phyloP scores from a whole-genome alignment of 2,329 filamentous ascomycete genomes.

The Penicillium frequentans region DNA sequence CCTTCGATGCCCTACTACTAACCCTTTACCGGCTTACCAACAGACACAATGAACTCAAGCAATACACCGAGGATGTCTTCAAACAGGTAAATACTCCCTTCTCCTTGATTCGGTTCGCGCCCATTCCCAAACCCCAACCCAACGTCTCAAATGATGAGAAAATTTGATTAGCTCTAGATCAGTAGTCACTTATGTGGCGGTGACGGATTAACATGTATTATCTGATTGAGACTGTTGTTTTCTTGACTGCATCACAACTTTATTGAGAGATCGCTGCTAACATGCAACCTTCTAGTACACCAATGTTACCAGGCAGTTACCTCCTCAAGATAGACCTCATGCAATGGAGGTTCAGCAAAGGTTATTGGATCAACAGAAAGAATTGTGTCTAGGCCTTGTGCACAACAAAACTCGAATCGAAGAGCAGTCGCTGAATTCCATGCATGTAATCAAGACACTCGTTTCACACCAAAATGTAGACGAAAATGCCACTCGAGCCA shows the following conservation, averaged over 20 bases:
- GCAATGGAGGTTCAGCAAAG: constrained; percentile 33
- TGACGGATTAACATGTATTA: constrained; percentile 65
- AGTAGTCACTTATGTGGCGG: constrained; percentile 62
- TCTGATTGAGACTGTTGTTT: constrained; percentile 44
- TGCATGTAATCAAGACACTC: constrained; percentile 58
- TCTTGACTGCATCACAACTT: constrained; percentile 15
- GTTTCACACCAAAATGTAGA: constrained; percentile 66
- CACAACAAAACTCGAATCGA: constrained; percentile 22
- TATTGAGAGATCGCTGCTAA: constrained; percentile 28
- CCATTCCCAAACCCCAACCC: constrained; percentile 3
- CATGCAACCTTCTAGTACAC: constrained; percentile 19
- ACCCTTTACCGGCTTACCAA: constrained; percentile 40
- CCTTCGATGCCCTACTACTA: constrained; percentile 45
- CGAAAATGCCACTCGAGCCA: constrained; percentile 49
- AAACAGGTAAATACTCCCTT: constrained; percentile 38
- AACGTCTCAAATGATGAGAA: constrained; percentile 50
- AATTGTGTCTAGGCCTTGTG: constrained; percentile 38
- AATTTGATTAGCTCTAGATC: constrained; percentile 78
- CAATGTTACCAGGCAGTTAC: constrained; percentile 18
- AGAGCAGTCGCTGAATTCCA: constrained; percentile 63
- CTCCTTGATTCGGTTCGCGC: neutral
- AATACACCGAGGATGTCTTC: constrained; percentile 38
- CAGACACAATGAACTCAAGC: constrained; percentile 41
- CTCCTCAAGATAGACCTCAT: constrained; percentile 26
- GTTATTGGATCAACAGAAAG: constrained; percentile 31